phyloP scores from a whole-genome alignment of 2,329 filamentous ascomycete species.

The Dissoconium aciculare region DNA sequence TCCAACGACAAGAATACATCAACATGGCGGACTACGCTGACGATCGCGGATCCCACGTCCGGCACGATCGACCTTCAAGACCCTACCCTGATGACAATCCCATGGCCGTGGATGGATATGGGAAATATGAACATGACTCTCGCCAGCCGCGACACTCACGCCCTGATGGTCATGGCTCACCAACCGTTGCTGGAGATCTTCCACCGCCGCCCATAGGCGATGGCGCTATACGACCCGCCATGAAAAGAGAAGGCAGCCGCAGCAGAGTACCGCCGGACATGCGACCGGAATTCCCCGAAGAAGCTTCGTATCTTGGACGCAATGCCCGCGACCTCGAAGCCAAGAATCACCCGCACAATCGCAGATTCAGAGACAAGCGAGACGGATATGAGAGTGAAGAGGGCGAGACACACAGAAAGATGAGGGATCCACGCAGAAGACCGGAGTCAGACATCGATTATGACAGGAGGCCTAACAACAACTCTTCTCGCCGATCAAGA shows the following conservation, averaged over 20 bases:
- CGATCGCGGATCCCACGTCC: neutral
- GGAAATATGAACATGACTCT: neutral
- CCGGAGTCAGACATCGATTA: slow-evolving; percentile 7
- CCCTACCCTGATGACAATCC: slow-evolving; percentile 1
- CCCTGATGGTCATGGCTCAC: neutral
- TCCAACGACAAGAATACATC: too few species aligned
- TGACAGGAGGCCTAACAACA: slow-evolving; percentile 9
- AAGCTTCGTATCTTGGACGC: slow-evolving; percentile 20
- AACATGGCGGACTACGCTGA: neutral
- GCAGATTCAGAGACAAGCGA: slow-evolving; percentile 21
- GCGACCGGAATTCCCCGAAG: slow-evolving; percentile 22
- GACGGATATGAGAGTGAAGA: slow-evolving; percentile 26
- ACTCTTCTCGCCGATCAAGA: slow-evolving; percentile 7
- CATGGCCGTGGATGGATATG: neutral
- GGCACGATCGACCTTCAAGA: neutral
- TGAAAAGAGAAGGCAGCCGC: slow-evolving; percentile 21
- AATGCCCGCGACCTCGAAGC: slow-evolving; percentile 22
- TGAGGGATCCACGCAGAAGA: slow-evolving; percentile 4
- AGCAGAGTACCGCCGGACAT: slow-evolving; percentile 17
- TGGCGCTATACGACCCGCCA: slow-evolving; percentile 14
- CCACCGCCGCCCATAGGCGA: slow-evolving; percentile 22
- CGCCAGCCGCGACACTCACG: neutral
- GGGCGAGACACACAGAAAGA: slow-evolving; percentile 19
- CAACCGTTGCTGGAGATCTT: slow-evolving; percentile 4
- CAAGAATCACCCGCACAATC: slow-evolving; percentile 19